Percentiles rank a stretch among this genome's conserved stretches.
phyloP scores from a whole-genome alignment of 768 basidiomycete genomes.

The Hortiboletus flavorubellus region DNA sequence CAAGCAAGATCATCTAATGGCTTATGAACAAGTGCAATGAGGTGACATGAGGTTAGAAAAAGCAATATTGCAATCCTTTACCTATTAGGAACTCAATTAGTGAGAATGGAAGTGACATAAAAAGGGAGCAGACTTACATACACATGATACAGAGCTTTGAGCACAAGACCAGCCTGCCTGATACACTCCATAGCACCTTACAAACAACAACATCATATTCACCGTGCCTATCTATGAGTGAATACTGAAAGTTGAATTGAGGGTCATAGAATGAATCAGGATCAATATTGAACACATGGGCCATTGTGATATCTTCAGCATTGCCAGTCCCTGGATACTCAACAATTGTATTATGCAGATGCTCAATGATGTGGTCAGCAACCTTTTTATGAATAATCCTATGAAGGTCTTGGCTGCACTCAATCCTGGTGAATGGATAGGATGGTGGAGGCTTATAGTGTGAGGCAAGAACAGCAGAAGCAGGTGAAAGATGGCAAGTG shows the following conservation, averaged over 20 bases:
- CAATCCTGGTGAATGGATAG: neutral
- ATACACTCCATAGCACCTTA: neutral
- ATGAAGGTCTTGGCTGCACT: neutral
- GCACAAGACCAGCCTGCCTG: neutral
- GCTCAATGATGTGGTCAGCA: neutral
- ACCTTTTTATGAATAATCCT: neutral
- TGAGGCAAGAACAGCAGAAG: neutral
- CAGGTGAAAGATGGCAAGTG: no score
- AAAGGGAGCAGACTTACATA: neutral
- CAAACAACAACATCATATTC: neutral
- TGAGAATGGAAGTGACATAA: no score
- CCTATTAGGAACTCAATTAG: neutral
- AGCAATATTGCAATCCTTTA: neutral
- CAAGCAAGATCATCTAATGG: neutral
- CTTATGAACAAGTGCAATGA: neutral
- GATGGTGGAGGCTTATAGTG: neutral
- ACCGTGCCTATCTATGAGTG: neutral
- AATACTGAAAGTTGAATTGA: neutral
- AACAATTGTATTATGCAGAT: neutral
- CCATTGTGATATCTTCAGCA: neutral
- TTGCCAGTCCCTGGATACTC: conserved; percentile 6
- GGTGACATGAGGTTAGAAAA: neutral
- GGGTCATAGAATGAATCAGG: neutral
- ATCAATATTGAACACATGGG: neutral
- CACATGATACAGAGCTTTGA: neutral